phyloP scores from a whole-genome alignment of 169 alveolate species.

The Babesia sp. region DNA sequence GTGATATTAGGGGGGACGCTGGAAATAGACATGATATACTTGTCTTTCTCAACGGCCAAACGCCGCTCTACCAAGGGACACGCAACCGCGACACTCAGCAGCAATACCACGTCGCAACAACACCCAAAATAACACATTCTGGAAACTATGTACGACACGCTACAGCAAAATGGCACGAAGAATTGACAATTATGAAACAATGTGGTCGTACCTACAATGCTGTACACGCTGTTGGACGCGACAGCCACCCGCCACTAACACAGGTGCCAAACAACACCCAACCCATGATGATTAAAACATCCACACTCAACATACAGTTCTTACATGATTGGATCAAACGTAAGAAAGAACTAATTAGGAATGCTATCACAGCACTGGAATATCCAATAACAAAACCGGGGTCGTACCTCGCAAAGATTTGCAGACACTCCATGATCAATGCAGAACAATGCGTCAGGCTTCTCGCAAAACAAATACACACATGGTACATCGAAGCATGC shows the following conservation, averaged over 20 bases:
- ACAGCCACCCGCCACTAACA: neutral
- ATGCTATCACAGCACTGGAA: neutral
- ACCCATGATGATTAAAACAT: neutral
- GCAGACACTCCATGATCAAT: conserved; percentile 1
- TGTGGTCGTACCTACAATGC: neutral
- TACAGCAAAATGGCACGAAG: neutral
- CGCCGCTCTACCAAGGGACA: too few species aligned
- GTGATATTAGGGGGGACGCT: neutral
- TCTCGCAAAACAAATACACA: neutral
- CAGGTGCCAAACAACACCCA: neutral
- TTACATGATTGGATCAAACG: neutral
- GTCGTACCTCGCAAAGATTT: neutral
- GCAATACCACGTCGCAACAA: too few species aligned
- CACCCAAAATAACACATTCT: too few species aligned
- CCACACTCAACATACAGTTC: neutral
- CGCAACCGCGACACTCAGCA: too few species aligned
- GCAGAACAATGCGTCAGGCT: conserved; percentile 1
- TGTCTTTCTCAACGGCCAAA: neutral
- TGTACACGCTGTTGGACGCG: neutral
- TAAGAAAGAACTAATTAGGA: neutral
- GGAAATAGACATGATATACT: neutral
- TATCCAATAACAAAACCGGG: neutral
- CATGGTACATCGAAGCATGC: conserved; percentile 7
- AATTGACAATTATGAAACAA: neutral
- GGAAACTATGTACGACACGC: neutral